Percentiles rank a stretch among this genome's conserved stretches.
phyloP scores from a whole-genome alignment of 1,284 basidiomycete species.

The Ganoderma meredithae region DNA sequence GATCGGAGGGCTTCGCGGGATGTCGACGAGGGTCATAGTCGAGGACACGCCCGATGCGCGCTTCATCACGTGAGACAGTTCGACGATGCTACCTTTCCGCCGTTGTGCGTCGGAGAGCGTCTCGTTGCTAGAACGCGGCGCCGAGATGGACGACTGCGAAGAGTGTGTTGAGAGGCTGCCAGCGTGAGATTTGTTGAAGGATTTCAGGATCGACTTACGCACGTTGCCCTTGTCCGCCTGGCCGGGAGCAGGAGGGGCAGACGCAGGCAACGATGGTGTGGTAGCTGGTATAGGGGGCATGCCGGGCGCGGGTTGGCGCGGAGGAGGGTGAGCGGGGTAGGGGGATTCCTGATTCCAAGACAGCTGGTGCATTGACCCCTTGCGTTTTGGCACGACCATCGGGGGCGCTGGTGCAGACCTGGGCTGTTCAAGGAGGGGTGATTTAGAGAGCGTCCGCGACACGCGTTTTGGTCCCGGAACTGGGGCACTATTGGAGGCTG shows the following conservation, averaged over 20 bases:
- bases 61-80: conserved; percentile 39
- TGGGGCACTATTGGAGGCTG: conserved; percentile 40
- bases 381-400: conserved; percentile 34
- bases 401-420: conserved; percentile 30
- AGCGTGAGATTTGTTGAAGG: conserved; percentile 60
- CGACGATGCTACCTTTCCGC: conserved; percentile 49
- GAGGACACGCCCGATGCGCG: conserved; percentile 39
- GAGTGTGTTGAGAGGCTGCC: conserved; percentile 40
- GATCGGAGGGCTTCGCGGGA: conserved; percentile 52
- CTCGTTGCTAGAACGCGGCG: conserved; percentile 43
- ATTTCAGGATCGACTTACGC: conserved; percentile 77
- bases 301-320: conserved; percentile 32
- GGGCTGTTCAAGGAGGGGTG: conserved; percentile 33
- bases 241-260: conserved; percentile 36
- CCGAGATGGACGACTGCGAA: conserved; percentile 35
- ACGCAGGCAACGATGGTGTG: conserved; percentile 33
- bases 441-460: conserved; percentile 36
- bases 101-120: conserved; percentile 38
- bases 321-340: conserved; percentile 54
- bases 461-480: conserved; percentile 26
- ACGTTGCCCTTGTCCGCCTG: conserved; percentile 39
- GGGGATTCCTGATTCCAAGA: conserved; percentile 73
- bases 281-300: conserved; percentile 37
- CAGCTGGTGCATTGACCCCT: conserved; percentile 50
- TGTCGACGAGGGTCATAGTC: conserved; percentile 40